Evolutionary conservation across 2,329 filamentous ascomycete species (phyloP).

Genomic region (Colletotrichum sublineola): DNA sequence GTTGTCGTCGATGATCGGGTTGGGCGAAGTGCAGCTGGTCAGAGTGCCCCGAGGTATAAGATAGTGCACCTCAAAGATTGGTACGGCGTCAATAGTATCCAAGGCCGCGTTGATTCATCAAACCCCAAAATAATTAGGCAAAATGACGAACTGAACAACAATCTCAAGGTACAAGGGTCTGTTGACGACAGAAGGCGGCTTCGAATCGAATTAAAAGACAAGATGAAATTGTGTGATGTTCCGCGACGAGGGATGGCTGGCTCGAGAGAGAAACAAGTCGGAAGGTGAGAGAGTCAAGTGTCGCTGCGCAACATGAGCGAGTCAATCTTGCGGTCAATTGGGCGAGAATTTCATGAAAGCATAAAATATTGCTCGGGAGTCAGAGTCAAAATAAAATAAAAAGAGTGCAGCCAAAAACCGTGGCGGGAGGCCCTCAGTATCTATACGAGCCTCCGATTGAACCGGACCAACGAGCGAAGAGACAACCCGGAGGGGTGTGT

Average conservation of each 20-base stretch:
- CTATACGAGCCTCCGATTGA: slow-evolving; percentile 35
- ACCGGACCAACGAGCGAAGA: slow-evolving; percentile 20
- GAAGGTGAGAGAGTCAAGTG: not conserved
- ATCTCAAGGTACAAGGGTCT: not conserved
- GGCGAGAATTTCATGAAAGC: slow-evolving; percentile 21
- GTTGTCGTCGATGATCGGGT: slow-evolving; percentile 15
- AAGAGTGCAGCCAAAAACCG: not conserved
- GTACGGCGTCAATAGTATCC: slow-evolving; percentile 34
- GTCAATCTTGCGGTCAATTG: slow-evolving; percentile 7
- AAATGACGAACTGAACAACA: not conserved
- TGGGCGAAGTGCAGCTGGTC: not conserved
- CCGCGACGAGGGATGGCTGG: not conserved
- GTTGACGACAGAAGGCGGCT: too few species aligned
- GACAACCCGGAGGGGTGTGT: slow-evolving; percentile 9
- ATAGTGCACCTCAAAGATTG: slow-evolving; percentile 19
- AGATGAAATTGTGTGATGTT: not conserved
- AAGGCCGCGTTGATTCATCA: slow-evolving; percentile 5
- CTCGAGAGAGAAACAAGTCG: not conserved
- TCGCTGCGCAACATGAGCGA: not conserved
- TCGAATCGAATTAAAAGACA: not conserved
- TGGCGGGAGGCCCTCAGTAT: slow-evolving; percentile 34
- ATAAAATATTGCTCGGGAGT: not conserved
- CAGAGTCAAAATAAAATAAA: not conserved
- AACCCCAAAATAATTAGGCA: not conserved
- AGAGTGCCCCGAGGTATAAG: slow-evolving; percentile 11